Percentiles rank a stretch among this genome's conserved stretches.
These are phyloP conservation scores for Zizania palustris DNA, from an alignment of 202 grass and related monocot genomes.

Conservation along the genomic window DNA sequence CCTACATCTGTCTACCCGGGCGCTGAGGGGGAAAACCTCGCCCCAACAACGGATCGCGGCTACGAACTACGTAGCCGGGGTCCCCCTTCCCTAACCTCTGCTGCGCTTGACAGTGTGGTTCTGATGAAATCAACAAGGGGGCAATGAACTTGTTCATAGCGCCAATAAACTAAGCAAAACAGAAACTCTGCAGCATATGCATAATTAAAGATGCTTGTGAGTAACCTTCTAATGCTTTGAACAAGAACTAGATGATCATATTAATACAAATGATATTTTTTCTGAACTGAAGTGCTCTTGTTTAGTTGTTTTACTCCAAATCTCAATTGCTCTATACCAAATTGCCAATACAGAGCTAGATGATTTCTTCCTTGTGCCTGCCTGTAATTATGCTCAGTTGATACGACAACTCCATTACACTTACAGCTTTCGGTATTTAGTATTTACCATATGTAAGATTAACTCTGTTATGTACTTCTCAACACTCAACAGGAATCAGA, in stretches of 20 bases:
- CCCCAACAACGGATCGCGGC: too few relatives aligned
- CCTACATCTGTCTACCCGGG: too few relatives aligned
- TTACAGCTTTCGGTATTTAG: not conserved
- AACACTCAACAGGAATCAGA: conserved; percentile 78
- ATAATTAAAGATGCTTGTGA: not conserved
- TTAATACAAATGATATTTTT: not conserved
- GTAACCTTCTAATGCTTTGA: not conserved
- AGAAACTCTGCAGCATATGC: not conserved
- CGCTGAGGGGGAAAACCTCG: too few relatives aligned
- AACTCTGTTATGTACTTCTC: conserved; percentile 2
- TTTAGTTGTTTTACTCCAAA: not conserved
- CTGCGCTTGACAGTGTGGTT: too few relatives aligned
- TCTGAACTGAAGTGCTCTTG: not conserved
- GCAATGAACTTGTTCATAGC: not conserved
- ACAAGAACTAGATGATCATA: not conserved
- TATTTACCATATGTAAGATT: not conserved
- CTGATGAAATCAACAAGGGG: not conserved
- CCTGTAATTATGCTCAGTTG: not conserved
- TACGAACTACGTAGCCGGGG: too few relatives aligned
- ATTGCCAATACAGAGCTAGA: not conserved
- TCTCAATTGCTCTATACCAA: not conserved
- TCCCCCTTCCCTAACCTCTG: too few relatives aligned
- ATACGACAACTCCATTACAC: not conserved
- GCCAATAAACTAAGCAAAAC: not conserved
- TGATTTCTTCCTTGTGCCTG: not conserved